phyloP scores from a whole-genome alignment of 2,329 filamentous ascomycete genomes.

The Verticillium albo-atrum region DNA sequence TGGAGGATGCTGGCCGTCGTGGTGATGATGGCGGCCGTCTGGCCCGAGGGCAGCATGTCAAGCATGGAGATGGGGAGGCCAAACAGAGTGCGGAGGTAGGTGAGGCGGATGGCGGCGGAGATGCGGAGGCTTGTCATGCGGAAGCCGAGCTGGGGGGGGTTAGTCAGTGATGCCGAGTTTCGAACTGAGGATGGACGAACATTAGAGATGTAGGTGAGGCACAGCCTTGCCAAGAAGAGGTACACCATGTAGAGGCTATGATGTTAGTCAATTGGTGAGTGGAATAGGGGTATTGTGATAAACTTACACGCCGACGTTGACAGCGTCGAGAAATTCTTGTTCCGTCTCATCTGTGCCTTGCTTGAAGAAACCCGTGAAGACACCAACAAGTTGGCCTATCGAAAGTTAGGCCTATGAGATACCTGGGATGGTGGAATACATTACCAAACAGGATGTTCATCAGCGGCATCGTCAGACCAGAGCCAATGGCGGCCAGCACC shows the following conservation, averaged over 20 bases:
- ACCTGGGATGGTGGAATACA: background rate
- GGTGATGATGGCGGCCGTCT: constrained; percentile 48
- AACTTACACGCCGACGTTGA: constrained; percentile 15
- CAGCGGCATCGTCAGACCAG: constrained; percentile 26
- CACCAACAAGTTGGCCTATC: constrained; percentile 18
- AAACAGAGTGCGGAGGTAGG: constrained; percentile 47
- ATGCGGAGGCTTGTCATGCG: constrained; percentile 45
- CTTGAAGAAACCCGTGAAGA: constrained; percentile 21
- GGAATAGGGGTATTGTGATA: background rate
- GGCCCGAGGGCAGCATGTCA: constrained; percentile 45
- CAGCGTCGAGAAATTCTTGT: constrained; percentile 6
- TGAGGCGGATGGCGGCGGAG: constrained; percentile 43
- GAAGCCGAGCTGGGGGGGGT: constrained; percentile 31
- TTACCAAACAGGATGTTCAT: constrained; percentile 32
- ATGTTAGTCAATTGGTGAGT: background rate
- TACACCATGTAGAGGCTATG: constrained; percentile 28
- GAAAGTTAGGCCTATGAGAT: background rate
- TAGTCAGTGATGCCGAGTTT: background rate
- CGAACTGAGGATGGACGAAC: constrained; percentile 14
- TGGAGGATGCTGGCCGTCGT: constrained; percentile 49
- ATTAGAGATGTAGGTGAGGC: constrained; percentile 20
- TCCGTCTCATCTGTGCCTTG: constrained; percentile 6
- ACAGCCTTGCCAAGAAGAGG: constrained; percentile 26
- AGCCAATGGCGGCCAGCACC: constrained; percentile 24
- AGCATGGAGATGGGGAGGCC: constrained; percentile 43